Conservation (phyloP, 225 moss, liverwort and hornwort species). For the Takakia lepidozioides region DNA sequence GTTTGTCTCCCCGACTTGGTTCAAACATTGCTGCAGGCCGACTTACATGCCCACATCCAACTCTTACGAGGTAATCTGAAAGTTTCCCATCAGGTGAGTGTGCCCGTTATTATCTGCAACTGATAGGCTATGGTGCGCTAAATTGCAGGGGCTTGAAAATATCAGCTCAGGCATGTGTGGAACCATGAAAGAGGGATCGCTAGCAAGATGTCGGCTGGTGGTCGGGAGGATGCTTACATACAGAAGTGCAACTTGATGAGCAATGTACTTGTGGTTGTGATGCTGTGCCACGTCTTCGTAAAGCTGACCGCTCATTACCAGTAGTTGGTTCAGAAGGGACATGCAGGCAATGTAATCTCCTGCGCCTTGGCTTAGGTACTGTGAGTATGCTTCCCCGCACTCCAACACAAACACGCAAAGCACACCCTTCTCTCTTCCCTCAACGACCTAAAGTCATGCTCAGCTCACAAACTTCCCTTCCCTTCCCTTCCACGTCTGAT, state of each 20-base stretch:
- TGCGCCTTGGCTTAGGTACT: background rate
- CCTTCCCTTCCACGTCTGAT: too few species aligned
- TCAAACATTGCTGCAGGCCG: constrained; percentile 2
- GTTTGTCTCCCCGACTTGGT: constrained; percentile 4
- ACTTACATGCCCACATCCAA: too few species aligned
- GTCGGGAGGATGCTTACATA: background rate
- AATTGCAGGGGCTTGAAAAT: too few species aligned
- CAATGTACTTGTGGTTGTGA: constrained; percentile 3
- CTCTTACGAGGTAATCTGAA: too few species aligned
- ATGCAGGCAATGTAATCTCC: background rate
- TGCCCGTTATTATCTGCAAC: background rate
- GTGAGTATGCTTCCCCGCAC: background rate
- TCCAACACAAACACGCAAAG: background rate
- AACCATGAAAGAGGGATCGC: background rate
- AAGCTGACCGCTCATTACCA: constrained; percentile 1
- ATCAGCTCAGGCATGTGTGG: background rate
- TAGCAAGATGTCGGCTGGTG: background rate
- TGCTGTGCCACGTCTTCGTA: constrained; percentile 2
- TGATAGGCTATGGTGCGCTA: background rate
- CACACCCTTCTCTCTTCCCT: too few species aligned
- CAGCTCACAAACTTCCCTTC: too few species aligned
- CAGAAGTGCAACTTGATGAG: constrained; percentile 2
- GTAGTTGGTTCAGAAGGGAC: background rate
- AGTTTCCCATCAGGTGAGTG: too few species aligned
- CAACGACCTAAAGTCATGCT: too few species aligned